Evolutionary conservation across 352 stramenopile species (phyloP).

Genomic region (Phytopythium cucurbitacearum): DNA sequence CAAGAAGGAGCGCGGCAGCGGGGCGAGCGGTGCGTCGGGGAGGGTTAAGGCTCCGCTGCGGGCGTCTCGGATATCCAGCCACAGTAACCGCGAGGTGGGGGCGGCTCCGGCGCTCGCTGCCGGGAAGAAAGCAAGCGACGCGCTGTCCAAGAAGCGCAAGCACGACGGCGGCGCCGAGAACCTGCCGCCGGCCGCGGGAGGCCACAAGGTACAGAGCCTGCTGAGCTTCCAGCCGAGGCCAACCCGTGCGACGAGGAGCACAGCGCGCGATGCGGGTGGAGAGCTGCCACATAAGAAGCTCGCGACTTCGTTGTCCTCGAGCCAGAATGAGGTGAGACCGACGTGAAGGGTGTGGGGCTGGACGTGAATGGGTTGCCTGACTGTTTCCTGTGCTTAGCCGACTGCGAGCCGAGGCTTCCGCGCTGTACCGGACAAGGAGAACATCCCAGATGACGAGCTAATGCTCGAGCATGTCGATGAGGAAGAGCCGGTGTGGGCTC

Average conservation of each 20-base stretch:
- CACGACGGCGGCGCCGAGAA: slow-evolving; percentile 32
- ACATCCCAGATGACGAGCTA: slow-evolving; percentile 9
- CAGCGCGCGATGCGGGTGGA: not conserved
- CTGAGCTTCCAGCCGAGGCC: slow-evolving; percentile 47
- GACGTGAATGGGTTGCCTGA: not conserved
- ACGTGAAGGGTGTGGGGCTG: not conserved
- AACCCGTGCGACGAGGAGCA: slow-evolving; percentile 3
- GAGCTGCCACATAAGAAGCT: no score
- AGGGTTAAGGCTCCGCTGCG: slow-evolving; percentile 19
- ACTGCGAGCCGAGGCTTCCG: not conserved
- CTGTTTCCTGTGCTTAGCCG: not conserved
- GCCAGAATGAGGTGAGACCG: not conserved
- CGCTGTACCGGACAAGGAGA: slow-evolving; percentile 12
- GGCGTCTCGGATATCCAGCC: not conserved
- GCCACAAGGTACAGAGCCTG: slow-evolving; percentile 64
- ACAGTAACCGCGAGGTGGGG: not conserved
- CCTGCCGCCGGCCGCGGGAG: slow-evolving; percentile 9
- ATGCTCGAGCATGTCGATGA: not conserved
- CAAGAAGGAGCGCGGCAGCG: slow-evolving; percentile 21
- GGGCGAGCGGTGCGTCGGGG: slow-evolving; percentile 5
- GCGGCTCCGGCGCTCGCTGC: slow-evolving; percentile 9
- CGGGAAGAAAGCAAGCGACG: slow-evolving; percentile 40
- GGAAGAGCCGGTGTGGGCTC: slow-evolving; percentile 16
- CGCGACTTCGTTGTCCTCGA: no score
- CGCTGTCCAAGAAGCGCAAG: slow-evolving; percentile 36